These are phyloP conservation scores for Serendipita sp. DNA, from an alignment of 768 basidiomycete genomes.

Conservation along the genomic window DNA sequence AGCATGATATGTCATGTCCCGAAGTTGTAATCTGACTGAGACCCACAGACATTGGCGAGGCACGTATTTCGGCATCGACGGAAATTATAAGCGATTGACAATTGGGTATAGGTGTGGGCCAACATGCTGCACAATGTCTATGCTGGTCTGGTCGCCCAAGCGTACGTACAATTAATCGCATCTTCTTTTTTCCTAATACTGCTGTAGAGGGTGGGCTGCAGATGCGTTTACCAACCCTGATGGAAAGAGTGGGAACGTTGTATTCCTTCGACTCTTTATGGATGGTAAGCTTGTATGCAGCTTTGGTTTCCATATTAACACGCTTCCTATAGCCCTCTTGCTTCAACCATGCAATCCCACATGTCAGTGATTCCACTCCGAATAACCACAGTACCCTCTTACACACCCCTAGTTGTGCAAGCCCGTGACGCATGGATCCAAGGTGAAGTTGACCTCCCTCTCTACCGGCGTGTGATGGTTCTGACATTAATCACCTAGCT, in stretches of 20 bases:
- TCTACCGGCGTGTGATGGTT: too few species aligned
- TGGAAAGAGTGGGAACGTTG: conserved; percentile 29
- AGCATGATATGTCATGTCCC: too few species aligned
- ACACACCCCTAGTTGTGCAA: conserved; percentile 1
- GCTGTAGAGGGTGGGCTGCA: conserved; percentile 6
- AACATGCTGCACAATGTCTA: conserved; percentile 25
- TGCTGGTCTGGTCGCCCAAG: conserved; percentile 13
- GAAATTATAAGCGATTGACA: too few species aligned
- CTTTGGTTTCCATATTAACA: too few species aligned
- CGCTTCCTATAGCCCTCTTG: conserved; percentile 21
- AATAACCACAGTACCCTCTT: not conserved
- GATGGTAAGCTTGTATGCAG: conserved; percentile 8
- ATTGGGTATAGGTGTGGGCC: conserved; percentile 27
- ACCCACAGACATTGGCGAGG: conserved; percentile 12
- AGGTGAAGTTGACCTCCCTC: conserved; percentile 23
- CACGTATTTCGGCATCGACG: too few species aligned
- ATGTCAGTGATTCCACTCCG: conserved; percentile 19
- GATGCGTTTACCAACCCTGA: conserved; percentile 26
- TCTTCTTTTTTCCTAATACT: not conserved
- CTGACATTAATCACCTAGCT: too few species aligned
- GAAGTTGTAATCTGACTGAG: too few species aligned
- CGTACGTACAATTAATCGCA: not conserved
- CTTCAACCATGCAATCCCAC: conserved; percentile 34
- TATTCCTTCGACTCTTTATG: conserved; percentile 35
- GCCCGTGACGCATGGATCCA: conserved; percentile 37